Evolutionary conservation across 2,329 filamentous ascomycete genomes (phyloP), one percentile per base, ranked within the genome.

Genomic region (Neonectria neomacrospora): DNA sequence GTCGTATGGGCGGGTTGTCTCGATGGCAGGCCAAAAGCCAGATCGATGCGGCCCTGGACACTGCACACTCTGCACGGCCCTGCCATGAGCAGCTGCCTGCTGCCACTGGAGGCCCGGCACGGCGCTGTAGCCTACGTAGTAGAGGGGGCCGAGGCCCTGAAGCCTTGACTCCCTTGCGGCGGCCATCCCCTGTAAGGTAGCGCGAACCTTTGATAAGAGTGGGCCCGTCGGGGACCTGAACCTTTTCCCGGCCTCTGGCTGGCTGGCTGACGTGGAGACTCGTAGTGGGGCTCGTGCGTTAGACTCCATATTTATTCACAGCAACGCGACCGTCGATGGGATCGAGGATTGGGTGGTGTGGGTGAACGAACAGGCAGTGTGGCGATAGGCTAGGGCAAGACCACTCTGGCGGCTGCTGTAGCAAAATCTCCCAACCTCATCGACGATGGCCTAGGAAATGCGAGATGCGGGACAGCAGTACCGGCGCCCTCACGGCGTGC

Each of bases 11-110:
- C 16, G 28, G 34, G 4, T 47, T 37, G 52, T 39, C 39, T 67
- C 75, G 77, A 79, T 79, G 76, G 71, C 71, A 65, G 66, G 58
- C 68, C 66, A 74, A 79, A 79, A 73, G n/a, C 69, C 63, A 79
- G 77, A 79, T 79, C 69, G 52, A 16, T 58, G 37, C 20, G 42
- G 34, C 47, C 47, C 54, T 45, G 47, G 30, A 16, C 42, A 16
- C 32, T 37, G 37, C 30, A 32, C 30, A 32, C 11, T 14, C 16
- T 41, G 37, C 37, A 41, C 16, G n/a, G 37, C n/a, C 14, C 34
- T 37, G 34, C 14, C 34, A n/a, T 14, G 14, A 37, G 30, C 3
- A n/a, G n/a, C n/a, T n/a, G n/a, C n/a, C n/a, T n/a, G 42, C 28
- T 62, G 39, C 53, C 47, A 10, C 5, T 28, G 11, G 14, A 18